Evolutionary conservation across 148 eudicot species (phyloP), one percentile per base, ranked within the genome.

Genomic region (Tetragonia tetragonoides): DNA sequence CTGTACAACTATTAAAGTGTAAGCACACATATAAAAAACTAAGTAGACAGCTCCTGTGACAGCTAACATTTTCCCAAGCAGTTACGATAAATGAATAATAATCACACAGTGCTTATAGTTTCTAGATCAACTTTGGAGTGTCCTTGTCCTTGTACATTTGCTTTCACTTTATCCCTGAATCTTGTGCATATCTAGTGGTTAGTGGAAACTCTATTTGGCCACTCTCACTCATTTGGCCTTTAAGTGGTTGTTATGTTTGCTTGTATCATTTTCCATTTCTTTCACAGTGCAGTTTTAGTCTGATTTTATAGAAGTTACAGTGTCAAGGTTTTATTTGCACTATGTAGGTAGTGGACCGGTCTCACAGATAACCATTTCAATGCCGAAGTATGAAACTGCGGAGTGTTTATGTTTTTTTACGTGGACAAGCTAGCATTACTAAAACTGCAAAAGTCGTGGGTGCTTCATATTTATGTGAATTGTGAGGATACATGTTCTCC

Each of bases 291-390:
- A 28, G 34, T 28, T 0, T 28, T 28, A 28, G 34, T 46, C 49
- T 46, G 49, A 46, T 5, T 5, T 46, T 46, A 46, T 46, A 44
- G 6, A 46, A 46, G 16, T 53, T 53, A 53, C 0, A 2, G 16
- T 10, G 6, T 9, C 57, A 53, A 63, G 39, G 67, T 63, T 63
- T 3, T 28, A 16, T 28, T 63, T 63, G 67, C 67, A 15, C 9
- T 23, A 28, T 63, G 67, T 63, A 24, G 7, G 40, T 10, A 28
- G 14, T 63, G 15, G 14, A 39, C 37, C 28, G 67, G 67, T 28
- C 67, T 63, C 67, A 63, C 14, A 28, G 67, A 24, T 63, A 28
- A 63, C 65, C 67, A 23, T 63, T 28, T 63, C 67, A 63, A 21
- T 6, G 34, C 65, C 11, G 51, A 46, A 53, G 57, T 14, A 15